phyloP scores from a whole-genome alignment of 1,284 basidiomycete species.

The Ceratorhiza oryzae-sativae region DNA sequence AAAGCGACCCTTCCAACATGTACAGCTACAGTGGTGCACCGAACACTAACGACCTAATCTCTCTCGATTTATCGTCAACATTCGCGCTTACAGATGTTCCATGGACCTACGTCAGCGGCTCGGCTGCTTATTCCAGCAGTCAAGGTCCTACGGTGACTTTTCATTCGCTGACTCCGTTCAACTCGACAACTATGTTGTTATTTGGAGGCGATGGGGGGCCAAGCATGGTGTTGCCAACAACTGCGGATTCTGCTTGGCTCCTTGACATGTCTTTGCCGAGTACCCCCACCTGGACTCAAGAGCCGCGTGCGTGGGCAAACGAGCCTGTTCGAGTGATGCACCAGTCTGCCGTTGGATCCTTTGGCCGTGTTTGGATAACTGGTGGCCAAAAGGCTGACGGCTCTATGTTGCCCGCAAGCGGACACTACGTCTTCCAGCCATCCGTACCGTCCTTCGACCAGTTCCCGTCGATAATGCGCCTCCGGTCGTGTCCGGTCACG shows the following conservation, averaged over 20 bases:
- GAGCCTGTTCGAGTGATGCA: constrained; percentile 77
- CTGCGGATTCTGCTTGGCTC: constrained; percentile 68
- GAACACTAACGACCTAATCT: constrained; percentile 71
- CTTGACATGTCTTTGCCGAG: constrained; percentile 54
- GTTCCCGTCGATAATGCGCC: constrained; percentile 67
- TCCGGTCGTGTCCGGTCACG: constrained; percentile 73
- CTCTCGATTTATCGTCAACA: constrained; percentile 66
- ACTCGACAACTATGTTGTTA: constrained; percentile 60
- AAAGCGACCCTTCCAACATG: constrained; percentile 70
- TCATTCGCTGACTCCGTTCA: constrained; percentile 76
- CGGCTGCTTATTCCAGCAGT: constrained; percentile 53
- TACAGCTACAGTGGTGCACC: constrained; percentile 78
- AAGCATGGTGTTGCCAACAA: constrained; percentile 60
- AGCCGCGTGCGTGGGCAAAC: constrained; percentile 63
- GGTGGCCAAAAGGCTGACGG: constrained; percentile 81
- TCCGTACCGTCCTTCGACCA: constrained; percentile 42
- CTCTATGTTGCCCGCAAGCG: constrained; percentile 66
- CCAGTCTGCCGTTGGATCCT: constrained; percentile 62
- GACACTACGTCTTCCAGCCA: constrained; percentile 69
- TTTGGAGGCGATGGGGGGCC: constrained; percentile 80
- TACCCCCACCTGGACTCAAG: constrained; percentile 58
- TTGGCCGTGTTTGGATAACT: constrained; percentile 65
- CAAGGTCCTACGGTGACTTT: constrained; percentile 74
- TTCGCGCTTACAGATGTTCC: constrained; percentile 70
- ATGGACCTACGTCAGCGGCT: constrained; percentile 64